Base-by-base conservation (phyloP, 495 filamentous ascomycete genomes). In the Wilcoxina mikolae region DNA sequence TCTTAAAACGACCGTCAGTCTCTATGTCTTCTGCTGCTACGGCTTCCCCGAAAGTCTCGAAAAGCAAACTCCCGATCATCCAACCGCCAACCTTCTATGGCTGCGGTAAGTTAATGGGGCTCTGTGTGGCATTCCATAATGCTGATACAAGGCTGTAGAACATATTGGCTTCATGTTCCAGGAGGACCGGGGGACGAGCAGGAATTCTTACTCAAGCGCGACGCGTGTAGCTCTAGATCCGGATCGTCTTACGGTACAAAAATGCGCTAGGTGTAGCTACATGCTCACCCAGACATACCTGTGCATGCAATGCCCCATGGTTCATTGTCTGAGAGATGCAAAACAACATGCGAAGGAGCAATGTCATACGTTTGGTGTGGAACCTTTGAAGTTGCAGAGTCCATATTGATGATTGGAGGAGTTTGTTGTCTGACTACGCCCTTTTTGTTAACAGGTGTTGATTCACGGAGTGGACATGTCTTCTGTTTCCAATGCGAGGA, bases 401-500 rank as follows among this genome's bases (percentile, higher is more conserved):
- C n/a, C n/a, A 18, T 33, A 24, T 22, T 38, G 29, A 25, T 23
- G 1, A 25, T 23, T 7, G 22, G 25, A 26, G 33, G 48, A 52
- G 22, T n/a, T 39, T 18, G 4, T 5, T 5, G 7, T 25, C 20
- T 49, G 12, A 25, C 45, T 9, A 20, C 26, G 45, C 20, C 20
- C 45, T 10, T 49, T 59, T 38, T 46, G 52, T 64, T 9, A 28
- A 20, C 49, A 93, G 87, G 87, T 64, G 82, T 93, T 56, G 88
- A 95, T 59, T 90, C 87, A 2, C 73, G 82, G 53, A 79, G 72
- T 57, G 86, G 85, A 4, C 74, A 77, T 45, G 62, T 95, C 2
- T 94, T 81, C 63, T 95, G 88, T 69, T 84, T 90, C 60, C 73
- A 78, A 56, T 95, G 88, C 61, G 74, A 78, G 35, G 88, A 94